phyloP scores from a whole-genome alignment of 2,329 filamentous ascomycete species.

The Trichoderma sp. region DNA sequence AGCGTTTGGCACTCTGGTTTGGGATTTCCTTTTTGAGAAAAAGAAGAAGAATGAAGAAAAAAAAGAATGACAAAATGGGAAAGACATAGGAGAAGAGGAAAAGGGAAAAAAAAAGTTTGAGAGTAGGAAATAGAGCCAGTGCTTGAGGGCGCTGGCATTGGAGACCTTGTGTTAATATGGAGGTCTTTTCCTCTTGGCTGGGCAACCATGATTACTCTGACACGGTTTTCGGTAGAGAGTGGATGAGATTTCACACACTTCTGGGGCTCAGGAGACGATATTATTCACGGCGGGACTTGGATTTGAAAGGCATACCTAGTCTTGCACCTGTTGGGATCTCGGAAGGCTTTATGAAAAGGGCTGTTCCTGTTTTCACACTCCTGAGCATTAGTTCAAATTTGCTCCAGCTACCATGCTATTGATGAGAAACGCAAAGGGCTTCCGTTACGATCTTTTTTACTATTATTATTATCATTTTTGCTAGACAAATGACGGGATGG shows the following conservation, averaged over 20 bases:
- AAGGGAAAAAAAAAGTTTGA: neutral
- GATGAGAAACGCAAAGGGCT: conserved; percentile 11
- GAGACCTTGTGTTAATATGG: conserved; percentile 2
- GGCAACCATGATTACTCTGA: conserved; percentile 6
- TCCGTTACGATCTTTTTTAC: conserved; percentile 14
- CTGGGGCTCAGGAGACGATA: neutral
- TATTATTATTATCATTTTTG: neutral
- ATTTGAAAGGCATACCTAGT: conserved; percentile 21
- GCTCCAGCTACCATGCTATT: conserved; percentile 11
- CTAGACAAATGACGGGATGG: conserved; percentile 17
- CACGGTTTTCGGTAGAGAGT: neutral
- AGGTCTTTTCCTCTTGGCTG: neutral
- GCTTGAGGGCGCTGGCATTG: conserved; percentile 6
- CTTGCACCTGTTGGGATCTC: conserved; percentile 14
- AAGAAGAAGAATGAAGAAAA: neutral
- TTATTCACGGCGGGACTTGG: conserved; percentile 1
- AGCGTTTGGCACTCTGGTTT: conserved; percentile 2
- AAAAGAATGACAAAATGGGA: neutral
- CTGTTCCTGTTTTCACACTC: conserved; percentile 11
- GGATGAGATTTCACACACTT: neutral
- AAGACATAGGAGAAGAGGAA: neutral
- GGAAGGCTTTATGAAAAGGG: neutral
- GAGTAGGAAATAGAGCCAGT: conserved; percentile 2
- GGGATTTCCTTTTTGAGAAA: neutral
- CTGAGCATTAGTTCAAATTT: conserved; percentile 8